Base-by-base conservation (phyloP, 805 yeast genomes). In the Metschnikowia lachancei region DNA sequence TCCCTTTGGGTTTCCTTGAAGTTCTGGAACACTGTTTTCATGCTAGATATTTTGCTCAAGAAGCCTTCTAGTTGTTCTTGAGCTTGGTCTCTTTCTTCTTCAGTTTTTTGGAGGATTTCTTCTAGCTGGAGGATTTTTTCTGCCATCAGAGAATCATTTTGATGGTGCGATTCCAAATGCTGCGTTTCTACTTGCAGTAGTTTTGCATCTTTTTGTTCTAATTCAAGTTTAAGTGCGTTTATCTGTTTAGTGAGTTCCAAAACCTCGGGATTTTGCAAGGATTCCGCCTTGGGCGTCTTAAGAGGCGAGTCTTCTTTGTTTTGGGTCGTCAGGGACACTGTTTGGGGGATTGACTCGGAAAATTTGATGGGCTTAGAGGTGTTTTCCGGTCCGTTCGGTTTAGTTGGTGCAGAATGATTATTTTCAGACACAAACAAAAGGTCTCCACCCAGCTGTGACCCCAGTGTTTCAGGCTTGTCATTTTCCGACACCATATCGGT, bases 1-100 rank as follows among this genome's bases (percentile, higher is more conserved):
- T 85, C 87, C 2, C 63, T 66, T 58, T 85, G 84, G 0, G 88
- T 70, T 47, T 79, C 84, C 58, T 85, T 83, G 87, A 85, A 84
- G 53, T 86, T 85, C 43, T 64, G 66, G 62, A 86, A 86, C 2
- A 86, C 76, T 0, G 83, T 69, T 54, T 85, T 86, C 92, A 86
- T 85, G 2, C 87, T 78, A 1, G 88, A 78, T 14, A 87, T 62
- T 60, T 84, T 75, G 51, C 78, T 79, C 49, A 87, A 63, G 28
- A 87, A 64, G 4, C 77, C 70, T 50, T 84, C 83, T 57, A 85
- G 84, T 51, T 81, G 81, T 1, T 73, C 69, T 54, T 83, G 80
- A 24, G 77, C 72, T 26, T 76, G 74, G 40, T 77, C 83, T 46
- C 84, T 74, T 56, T 83, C 88, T 30, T 34, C 37, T 43, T 54